Percentiles rank a stretch among this genome's conserved stretches.
Evolutionary conservation across 768 basidiomycete genomes (phyloP).

Genomic region (Termitomyces titanicus): DNA sequence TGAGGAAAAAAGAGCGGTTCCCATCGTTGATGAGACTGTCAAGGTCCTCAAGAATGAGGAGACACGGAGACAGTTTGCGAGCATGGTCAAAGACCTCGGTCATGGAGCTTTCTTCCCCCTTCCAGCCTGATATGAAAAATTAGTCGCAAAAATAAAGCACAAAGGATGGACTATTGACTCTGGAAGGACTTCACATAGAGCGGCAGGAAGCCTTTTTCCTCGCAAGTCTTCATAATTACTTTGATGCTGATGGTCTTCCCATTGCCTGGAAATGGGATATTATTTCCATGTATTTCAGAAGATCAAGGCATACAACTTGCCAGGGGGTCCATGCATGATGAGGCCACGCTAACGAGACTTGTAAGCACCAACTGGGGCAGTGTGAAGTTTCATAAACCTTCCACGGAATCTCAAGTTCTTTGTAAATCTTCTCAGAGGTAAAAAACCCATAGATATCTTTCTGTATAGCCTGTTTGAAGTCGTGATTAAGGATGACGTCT

Average conservation of each 20-base stretch:
- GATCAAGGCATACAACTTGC: slow-evolving; percentile 24
- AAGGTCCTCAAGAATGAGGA: slow-evolving; percentile 55
- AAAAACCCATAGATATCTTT: slow-evolving; percentile 83
- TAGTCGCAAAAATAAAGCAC: not conserved
- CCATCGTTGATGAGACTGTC: slow-evolving; percentile 76
- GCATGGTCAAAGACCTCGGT: slow-evolving; percentile 67
- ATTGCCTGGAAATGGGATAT: slow-evolving; percentile 48
- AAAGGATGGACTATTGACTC: slow-evolving; percentile 31
- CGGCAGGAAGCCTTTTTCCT: slow-evolving; percentile 57
- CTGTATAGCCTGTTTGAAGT: slow-evolving; percentile 63
- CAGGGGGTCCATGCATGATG: slow-evolving; percentile 82
- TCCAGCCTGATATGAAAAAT: slow-evolving; percentile 37
- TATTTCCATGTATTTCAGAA: not conserved
- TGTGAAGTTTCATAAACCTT: slow-evolving; percentile 42
- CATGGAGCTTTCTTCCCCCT: slow-evolving; percentile 68
- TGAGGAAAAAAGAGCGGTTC: slow-evolving; percentile 86
- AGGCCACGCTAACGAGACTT: slow-evolving; percentile 57
- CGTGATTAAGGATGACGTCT: slow-evolving; percentile 67
- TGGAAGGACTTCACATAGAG: slow-evolving; percentile 84
- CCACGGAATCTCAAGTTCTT: slow-evolving; percentile 76
- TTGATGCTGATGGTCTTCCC: slow-evolving; percentile 85
- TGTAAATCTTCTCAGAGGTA: slow-evolving; percentile 68
- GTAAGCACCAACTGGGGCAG: not conserved
- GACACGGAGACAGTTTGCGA: slow-evolving; percentile 64
- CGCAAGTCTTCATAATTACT: slow-evolving; percentile 73